These are phyloP conservation scores for Heterobasidion parviporum DNA, from an alignment of 1,284 basidiomycete genomes.

Conservation along the genomic window DNA sequence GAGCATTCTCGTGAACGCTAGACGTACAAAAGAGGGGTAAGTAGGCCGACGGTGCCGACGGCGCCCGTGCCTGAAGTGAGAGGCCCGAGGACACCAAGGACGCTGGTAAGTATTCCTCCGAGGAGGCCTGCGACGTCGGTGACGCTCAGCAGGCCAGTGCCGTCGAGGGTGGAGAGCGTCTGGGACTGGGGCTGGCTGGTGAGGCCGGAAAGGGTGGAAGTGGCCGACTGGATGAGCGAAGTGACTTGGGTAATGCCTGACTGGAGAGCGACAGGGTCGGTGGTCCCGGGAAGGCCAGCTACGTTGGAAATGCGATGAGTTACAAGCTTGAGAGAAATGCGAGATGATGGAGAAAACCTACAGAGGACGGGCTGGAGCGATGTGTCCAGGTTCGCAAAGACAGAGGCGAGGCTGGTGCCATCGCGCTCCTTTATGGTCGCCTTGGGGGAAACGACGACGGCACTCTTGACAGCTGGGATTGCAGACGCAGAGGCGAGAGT, in stretches of 20 bases:
- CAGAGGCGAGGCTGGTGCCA: neutral
- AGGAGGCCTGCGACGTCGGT: neutral
- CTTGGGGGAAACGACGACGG: neutral
- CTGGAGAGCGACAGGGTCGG: too few species aligned
- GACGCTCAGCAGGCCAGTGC: neutral
- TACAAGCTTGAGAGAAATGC: too few species aligned
- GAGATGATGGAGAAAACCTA: too few species aligned
- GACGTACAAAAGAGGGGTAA: too few species aligned
- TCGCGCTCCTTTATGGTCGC: neutral
- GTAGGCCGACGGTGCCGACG: neutral
- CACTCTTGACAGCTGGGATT: neutral
- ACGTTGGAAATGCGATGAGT: too few species aligned
- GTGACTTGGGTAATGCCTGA: too few species aligned
- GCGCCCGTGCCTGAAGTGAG: neutral
- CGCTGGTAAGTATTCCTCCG: neutral
- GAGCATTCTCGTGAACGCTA: neutral
- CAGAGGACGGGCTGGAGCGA: too few species aligned
- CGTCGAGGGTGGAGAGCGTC: neutral
- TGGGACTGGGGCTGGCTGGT: neutral
- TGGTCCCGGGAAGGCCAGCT: too few species aligned
- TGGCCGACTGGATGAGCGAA: neutral
- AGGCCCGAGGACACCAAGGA: neutral
- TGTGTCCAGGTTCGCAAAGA: neutral
- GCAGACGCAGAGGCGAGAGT: neutral
- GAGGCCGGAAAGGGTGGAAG: neutral